These are phyloP conservation scores for Tetrahymena elliotti DNA, from an alignment of 73 alveolate species.

Conservation along the genomic window DNA sequence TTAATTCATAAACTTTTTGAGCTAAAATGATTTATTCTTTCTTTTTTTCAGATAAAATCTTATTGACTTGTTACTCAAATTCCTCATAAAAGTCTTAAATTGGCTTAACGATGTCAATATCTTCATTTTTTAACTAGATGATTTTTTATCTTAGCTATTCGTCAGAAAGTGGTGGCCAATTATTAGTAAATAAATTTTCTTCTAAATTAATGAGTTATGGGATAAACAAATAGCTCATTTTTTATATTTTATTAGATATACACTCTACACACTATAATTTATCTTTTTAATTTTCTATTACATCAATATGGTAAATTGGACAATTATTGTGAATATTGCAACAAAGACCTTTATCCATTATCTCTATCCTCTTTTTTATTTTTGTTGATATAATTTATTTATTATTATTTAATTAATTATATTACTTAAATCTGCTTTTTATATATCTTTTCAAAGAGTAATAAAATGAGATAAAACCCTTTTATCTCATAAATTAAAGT, in stretches of 20 bases:
- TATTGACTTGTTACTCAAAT: too few species aligned
- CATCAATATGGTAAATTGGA: background rate
- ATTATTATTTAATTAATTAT: too few species aligned
- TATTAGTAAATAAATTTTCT: background rate
- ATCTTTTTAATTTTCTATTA: too few species aligned
- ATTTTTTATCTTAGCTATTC: background rate
- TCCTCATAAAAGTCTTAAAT: background rate
- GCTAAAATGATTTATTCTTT: background rate
- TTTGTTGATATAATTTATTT: too few species aligned
- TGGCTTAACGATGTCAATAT: background rate
- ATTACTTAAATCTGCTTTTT: background rate
- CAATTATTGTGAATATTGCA: background rate
- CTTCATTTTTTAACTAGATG: background rate
- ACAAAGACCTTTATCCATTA: background rate
- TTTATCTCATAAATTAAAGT: background rate
- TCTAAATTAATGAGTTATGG: background rate
- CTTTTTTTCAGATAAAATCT: background rate
- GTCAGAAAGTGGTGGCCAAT: background rate
- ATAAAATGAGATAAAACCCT: background rate
- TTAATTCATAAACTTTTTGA: background rate
- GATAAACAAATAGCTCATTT: background rate
- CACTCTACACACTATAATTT: background rate
- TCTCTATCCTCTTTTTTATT: background rate
- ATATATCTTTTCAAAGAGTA: background rate
- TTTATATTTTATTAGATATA: background rate